Base-by-base conservation (phyloP, 2,329 filamentous ascomycete genomes). In the Arthrinium phaeospermum region DNA sequence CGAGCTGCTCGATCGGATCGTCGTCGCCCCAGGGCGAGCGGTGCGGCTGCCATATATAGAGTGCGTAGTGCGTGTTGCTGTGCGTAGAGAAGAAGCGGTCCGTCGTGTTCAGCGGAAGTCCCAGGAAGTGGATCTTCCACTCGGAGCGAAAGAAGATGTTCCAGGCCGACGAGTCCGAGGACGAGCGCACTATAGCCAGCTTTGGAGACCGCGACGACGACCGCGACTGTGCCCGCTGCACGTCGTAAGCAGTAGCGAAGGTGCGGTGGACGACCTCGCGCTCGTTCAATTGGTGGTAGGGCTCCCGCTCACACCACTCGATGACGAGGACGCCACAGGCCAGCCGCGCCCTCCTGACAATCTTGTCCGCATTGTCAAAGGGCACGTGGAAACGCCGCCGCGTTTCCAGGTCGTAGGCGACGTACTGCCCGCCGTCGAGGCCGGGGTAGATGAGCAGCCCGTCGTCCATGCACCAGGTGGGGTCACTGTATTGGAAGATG, bases 81-180 rank as follows among this genome's bases (percentile, higher is more conserved):
- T 92, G 90, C 0, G 87, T 81, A 13, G 89, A 91, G 80, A 89
- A 90, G 83, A 91, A 91, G n/a, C 89, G 86, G 77, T 91, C 88
- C 51, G 84, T 81, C n/a, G 84, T 81, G 75, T 86, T 87, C 8
- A 90, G 77, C 0, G 88, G 85, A 68, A 91, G 82, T 13, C 88
- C 89, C 1, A 88, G 80, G 76, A 87, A 87, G 79, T 90, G 87
- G 49, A 91, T 87, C 76, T 88, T 88, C 87, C 88, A 92, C 77
- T 91, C 89, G 64, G 85, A 88, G 69, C 89, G 87, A 71, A 88
- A 87, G 0, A 79, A 79, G 70, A 90, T 81, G 3, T 75, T 77
- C 86, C 86, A 89, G 5, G 79, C 78, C 57, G 73, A 73, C 16
- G 68, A n/a, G 10, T 61, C 24, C 14, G 57, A 45, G 5, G 45